A percentile compares a stretch with the other conserved stretches of the same genome.
Conservation (phyloP, 495 filamentous ascomycete species). For the Penicillium longicatenatum region DNA sequence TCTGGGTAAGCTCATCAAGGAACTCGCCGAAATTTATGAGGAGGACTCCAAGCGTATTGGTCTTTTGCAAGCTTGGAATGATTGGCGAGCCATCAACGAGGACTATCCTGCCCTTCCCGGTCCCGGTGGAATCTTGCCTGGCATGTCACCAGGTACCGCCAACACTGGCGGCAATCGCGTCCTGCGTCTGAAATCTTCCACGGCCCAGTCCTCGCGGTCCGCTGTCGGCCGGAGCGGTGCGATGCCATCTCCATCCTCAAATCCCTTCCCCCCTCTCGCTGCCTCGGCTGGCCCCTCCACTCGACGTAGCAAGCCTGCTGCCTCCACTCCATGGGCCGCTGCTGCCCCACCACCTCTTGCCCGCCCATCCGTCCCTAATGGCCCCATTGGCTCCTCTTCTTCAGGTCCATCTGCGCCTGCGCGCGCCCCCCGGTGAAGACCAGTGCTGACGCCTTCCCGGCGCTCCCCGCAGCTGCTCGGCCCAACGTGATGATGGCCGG, state of each 20-base stretch:
- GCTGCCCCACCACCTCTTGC: slow-evolving; percentile 33
- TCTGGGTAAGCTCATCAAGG: slow-evolving; percentile 86
- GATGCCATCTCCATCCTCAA: slow-evolving; percentile 36
- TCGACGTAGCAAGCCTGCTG: slow-evolving; percentile 26
- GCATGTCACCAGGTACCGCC: slow-evolving; percentile 44
- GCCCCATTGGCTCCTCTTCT: slow-evolving; percentile 23
- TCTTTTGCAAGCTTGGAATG: slow-evolving; percentile 82
- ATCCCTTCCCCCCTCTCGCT: slow-evolving; percentile 51
- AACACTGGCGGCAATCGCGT: slow-evolving; percentile 56
- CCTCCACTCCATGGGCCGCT: slow-evolving; percentile 54
- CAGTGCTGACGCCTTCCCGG: slow-evolving; percentile 65
- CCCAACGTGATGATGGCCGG: slow-evolving; percentile 80
- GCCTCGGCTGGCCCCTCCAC: slow-evolving; percentile 41
- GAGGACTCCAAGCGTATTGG: slow-evolving; percentile 68
- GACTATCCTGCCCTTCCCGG: slow-evolving; percentile 91
- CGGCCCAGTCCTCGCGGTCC: slow-evolving; percentile 69
- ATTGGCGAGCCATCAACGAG: slow-evolving; percentile 94
- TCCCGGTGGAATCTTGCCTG: slow-evolving; percentile 59
- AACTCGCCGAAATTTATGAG: slow-evolving; percentile 92
- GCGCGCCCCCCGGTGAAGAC: slow-evolving; percentile 8
- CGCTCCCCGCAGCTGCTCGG: slow-evolving; percentile 76
- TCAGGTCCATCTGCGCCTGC: slow-evolving; percentile 24
- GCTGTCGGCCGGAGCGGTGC: slow-evolving; percentile 52
- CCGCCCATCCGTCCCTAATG: slow-evolving; percentile 33
- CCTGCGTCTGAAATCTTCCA: slow-evolving; percentile 73